Conservation (phyloP, 495 filamentous ascomycete genomes). For the Hyaloscypha hepaticicola region DNA sequence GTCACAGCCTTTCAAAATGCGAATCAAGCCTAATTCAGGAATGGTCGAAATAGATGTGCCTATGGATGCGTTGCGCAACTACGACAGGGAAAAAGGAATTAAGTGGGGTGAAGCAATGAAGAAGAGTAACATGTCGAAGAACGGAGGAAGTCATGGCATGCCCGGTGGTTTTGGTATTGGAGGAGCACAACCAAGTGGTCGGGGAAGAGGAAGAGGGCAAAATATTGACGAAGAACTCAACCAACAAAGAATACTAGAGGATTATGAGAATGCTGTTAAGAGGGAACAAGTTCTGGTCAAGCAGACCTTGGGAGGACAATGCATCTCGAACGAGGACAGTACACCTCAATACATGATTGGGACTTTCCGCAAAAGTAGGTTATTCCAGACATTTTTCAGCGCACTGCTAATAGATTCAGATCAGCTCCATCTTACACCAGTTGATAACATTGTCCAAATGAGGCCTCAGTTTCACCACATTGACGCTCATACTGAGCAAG, state of each 20-base stretch:
- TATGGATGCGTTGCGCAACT: conserved; percentile 58
- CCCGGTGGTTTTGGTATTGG: conserved; percentile 57
- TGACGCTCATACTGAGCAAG: conserved; percentile 61
- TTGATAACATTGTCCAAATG: conserved; percentile 69
- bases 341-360: conserved; percentile 72
- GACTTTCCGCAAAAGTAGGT: conserved; percentile 62
- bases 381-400: not conserved
- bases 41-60: conserved; percentile 76
- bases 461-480: conserved; percentile 74
- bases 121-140: conserved; percentile 51
- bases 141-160: conserved; percentile 59
- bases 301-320: conserved; percentile 67
- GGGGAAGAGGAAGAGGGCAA: conserved; percentile 40
- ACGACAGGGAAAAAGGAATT: conserved; percentile 62
- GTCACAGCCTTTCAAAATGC: conserved; percentile 57
- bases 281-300: conserved; percentile 53
- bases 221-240: conserved; percentile 38
- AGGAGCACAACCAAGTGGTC: conserved; percentile 36
- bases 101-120: conserved; percentile 66
- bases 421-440: conserved; percentile 65
- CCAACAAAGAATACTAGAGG: conserved; percentile 40
- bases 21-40: conserved; percentile 66
- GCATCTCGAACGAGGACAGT: conserved; percentile 54
- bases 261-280: conserved; percentile 49
- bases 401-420: conserved; percentile 39